Base-by-base conservation (phyloP, 768 basidiomycete species). In the Xanthoconium stramineum region DNA sequence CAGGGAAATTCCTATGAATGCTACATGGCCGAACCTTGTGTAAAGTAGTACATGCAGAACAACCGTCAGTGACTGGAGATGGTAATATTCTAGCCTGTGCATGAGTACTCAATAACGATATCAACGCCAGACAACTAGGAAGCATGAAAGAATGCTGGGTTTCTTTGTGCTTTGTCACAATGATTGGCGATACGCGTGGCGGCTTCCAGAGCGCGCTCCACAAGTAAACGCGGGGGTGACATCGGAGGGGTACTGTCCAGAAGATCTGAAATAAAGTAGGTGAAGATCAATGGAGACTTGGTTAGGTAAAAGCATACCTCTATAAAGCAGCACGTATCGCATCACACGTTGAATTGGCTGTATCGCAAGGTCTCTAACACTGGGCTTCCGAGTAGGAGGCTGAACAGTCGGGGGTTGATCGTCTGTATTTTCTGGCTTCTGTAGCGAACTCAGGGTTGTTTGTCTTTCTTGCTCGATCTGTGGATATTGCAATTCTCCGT, bases 271-370 rank as follows among this genome's bases (percentile, higher is more conserved):
- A 48, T n/a, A 48, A 15, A 47, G 35, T 33, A 44, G 38, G 60
- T 47, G 57, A 45, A 55, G 42, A 44, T 37, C 28, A 35, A 33
- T 43, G 12, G 32, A 28, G n/a, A 36, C 51, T 3, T 15, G 30
- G 36, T 47, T 24, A 30, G 10, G 71, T 4, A 40, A 15, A 42
- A 49, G 24, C 75, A 53, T 56, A 83, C 85, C 85, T 76, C 74
- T 79, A 58, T 81, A 86, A 42, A 85, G 71, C 38, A 86, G 64
- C 3, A 81, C 82, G 65, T 86, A 86, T 57, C 85, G 75, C 69
- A 80, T 80, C n/a, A 85, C 76, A 19, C 86, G 74, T 64, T 88
- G 84, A 14, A 80, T 78, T 17, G 85, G 85, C 60, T 82, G 72
- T 51, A 88, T 85, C 3, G 84, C 83, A 30, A 88, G 65, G 54